Percentiles rank a stretch among this genome's conserved stretches.
Conservation (phyloP, 345 rosid species). For the Salix caprea region DNA sequence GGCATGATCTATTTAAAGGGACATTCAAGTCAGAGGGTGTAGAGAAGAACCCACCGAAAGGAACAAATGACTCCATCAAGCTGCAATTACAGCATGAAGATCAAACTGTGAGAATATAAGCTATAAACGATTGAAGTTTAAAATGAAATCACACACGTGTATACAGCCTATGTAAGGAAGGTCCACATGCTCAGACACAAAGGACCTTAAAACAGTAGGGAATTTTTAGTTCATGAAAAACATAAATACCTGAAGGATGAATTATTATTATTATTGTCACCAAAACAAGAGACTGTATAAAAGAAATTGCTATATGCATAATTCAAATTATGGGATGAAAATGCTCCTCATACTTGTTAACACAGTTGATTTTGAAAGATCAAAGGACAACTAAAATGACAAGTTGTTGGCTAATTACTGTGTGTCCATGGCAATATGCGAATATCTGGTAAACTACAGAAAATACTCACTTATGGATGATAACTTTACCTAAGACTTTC, state of each 20-base stretch:
- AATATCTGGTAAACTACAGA: too few relatives aligned
- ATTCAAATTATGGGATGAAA: too few relatives aligned
- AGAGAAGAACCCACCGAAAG: conserved; percentile 68
- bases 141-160: not conserved
- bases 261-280: not conserved
- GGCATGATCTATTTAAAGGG: conserved; percentile 32
- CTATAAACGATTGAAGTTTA: conserved; percentile 12
- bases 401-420: too few relatives aligned
- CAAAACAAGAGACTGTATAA: not conserved
- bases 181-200: not conserved
- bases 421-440: too few relatives aligned
- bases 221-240: not conserved
- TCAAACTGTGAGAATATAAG: conserved; percentile 35
- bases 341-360: too few relatives aligned
- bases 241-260: not conserved
- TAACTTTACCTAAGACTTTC: too few relatives aligned
- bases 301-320: not conserved
- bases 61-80: conserved; percentile 73
- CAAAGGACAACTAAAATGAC: too few relatives aligned
- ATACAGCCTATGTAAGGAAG: not conserved
- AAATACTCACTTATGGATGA: too few relatives aligned
- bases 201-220: not conserved
- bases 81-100: conserved; percentile 41
- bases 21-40: conserved; percentile 39
- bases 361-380: too few relatives aligned